Evolutionary conservation across 495 filamentous ascomycete species (phyloP), one percentile per base, ranked within the genome.

Genomic region (Tuber umbilicatum): DNA sequence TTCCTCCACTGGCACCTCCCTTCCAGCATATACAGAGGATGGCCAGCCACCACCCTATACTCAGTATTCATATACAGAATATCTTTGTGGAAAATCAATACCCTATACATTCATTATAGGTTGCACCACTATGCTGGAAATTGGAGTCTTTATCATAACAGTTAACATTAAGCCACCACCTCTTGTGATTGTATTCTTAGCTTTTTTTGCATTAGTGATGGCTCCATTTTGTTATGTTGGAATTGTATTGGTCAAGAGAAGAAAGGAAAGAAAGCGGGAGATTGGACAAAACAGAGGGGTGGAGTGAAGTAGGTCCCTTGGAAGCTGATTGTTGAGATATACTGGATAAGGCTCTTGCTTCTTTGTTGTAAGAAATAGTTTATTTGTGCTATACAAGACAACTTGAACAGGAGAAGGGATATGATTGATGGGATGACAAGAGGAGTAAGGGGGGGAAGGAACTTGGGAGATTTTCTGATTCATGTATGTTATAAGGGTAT

Each of bases 241-340:
- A 12, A 27, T 55, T 10, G 23, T 27, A 9, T 10, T 10, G 7
- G 9, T 10, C 23, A n/a, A 12, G 47, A 12, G 23, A 12, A 3
- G 2, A 3, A n/a, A 27, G 23, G 50, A 55, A 23, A 50, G 45
- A 21, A 0, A 23, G 50, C 12, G 2, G 23, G 16, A 23, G 5
- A 21, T 45, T 19, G 43, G 17, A 14, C 12, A 14, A 42, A 17
- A 17, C 0, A 45, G 42, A 0, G 45, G 45, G 5, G 21, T 6
- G 2, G 45, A 7, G n/a, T 5, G 21, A 0, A 5, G 45, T 2
- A 21, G 21, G 4, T n/a, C 6, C 0, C 5, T 0, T n/a, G 21
- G 45, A 21, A 23, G 17, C 23, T 47, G 42, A 16, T 43, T 10
- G 14, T 43, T 1, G 14, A 10, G 42, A 14, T 43, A 16, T 6